Percentiles rank a stretch among this genome's conserved stretches.
These are phyloP conservation scores for Scutellaria barbata DNA, from an alignment of 257 asterid genomes.

Conservation along the genomic window DNA sequence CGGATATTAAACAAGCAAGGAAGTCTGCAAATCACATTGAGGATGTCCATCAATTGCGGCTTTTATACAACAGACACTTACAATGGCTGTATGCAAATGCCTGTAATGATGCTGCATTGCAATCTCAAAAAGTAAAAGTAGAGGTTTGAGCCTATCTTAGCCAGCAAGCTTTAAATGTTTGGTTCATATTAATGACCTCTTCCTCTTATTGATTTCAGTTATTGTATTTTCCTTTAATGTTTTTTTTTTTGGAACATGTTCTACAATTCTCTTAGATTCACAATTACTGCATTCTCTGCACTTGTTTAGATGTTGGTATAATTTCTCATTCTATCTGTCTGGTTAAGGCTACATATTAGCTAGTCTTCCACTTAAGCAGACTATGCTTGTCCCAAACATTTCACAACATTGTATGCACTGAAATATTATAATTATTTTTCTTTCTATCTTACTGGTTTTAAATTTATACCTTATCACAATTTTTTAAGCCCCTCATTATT, in stretches of 20 bases:
- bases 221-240: not conserved
- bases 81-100: slow-evolving; percentile 92
- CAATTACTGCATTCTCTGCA: slow-evolving; percentile 11
- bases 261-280: slow-evolving; percentile 1
- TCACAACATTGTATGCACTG: not conserved
- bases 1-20: slow-evolving; percentile 74
- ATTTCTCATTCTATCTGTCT: not conserved
- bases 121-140: slow-evolving; percentile 61
- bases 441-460: slow-evolving; percentile 2
- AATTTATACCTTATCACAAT: slow-evolving; percentile 13
- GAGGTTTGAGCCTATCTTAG: slow-evolving; percentile 62
- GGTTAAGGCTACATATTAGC: slow-evolving; percentile 16
- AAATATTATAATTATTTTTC: not conserved
- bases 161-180: slow-evolving; percentile 28
- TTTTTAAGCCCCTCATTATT: slow-evolving; percentile 25
- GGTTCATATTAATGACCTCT: slow-evolving; percentile 1
- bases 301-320: not conserved
- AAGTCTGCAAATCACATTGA: slow-evolving; percentile 74
- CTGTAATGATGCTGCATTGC: slow-evolving; percentile 54
- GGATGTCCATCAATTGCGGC: slow-evolving; percentile 84
- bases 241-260: slow-evolving; percentile 11
- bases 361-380: not conserved
- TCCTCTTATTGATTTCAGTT: not conserved
- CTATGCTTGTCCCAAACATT: slow-evolving; percentile 5
- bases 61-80: slow-evolving; percentile 78